A percentile compares a stretch with the other conserved stretches of the same genome.
Evolutionary conservation across 1,284 basidiomycete genomes (phyloP).

Genomic region (Microstroma glucosiphilum): DNA sequence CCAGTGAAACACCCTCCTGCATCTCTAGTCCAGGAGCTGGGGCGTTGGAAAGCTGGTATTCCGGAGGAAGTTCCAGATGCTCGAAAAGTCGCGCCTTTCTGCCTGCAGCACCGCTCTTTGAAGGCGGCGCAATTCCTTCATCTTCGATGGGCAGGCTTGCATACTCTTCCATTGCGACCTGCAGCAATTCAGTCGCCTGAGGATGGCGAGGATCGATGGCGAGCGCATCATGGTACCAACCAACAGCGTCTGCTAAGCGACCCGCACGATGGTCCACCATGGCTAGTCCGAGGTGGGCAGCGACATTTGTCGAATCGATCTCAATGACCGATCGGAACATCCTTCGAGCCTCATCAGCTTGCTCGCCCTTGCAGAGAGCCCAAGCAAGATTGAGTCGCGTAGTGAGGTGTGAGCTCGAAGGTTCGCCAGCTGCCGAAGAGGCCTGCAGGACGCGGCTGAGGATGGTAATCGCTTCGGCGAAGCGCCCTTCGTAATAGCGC

Average conservation of each 20-base stretch:
- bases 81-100: too few relatives aligned
- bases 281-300: constrained; percentile 36
- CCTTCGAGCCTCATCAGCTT: constrained; percentile 19
- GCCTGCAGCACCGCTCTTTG: too few relatives aligned
- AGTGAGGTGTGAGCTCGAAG: constrained; percentile 72
- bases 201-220: constrained; percentile 30
- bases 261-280: constrained; percentile 37
- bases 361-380: constrained; percentile 21
- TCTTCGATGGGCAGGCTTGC: constrained; percentile 1
- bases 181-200: constrained; percentile 30
- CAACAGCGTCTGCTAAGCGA: constrained; percentile 34
- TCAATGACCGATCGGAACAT: constrained; percentile 31
- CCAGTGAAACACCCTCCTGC: too few relatives aligned
- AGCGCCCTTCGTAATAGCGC: constrained; percentile 78
- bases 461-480: constrained; percentile 60
- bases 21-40: too few relatives aligned
- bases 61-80: too few relatives aligned
- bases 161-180: constrained; percentile 30
- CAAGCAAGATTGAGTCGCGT: constrained; percentile 61
- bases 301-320: constrained; percentile 33
- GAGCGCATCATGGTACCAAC: constrained; percentile 29
- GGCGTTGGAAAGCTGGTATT: too few relatives aligned
- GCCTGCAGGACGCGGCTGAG: constrained; percentile 57
- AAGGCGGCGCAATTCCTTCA: too few relatives aligned
- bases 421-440: constrained; percentile 66